A percentile compares a stretch with the other conserved stretches of the same genome.
Evolutionary conservation across 371 early-diverging fungal species (phyloP).

Genomic region (Rhizopus delemar): DNA sequence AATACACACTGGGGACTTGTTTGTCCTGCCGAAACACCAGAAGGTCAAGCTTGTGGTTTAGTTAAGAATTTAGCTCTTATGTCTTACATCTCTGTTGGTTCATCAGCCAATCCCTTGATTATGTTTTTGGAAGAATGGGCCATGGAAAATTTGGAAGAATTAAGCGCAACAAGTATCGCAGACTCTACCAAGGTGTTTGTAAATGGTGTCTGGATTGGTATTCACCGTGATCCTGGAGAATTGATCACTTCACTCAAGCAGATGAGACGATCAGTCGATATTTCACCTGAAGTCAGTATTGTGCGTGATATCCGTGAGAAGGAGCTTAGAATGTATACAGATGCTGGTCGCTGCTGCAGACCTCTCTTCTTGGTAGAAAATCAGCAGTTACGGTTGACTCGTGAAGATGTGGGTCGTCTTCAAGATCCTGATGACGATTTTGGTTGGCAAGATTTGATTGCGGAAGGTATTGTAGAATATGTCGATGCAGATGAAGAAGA

Average conservation of each 20-base stretch:
- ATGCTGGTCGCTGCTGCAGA: conserved; percentile 96
- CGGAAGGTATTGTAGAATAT: conserved; percentile 93
- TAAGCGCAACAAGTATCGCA: conserved; percentile 65
- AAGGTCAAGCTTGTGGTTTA: conserved; percentile 99
- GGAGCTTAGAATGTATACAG: conserved; percentile 94
- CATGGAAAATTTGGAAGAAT: conserved; percentile 93
- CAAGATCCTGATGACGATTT: conserved; percentile 54
- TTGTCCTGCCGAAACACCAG: conserved; percentile 99
- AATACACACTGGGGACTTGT: conserved; percentile 99
- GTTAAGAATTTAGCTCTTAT: conserved; percentile 99
- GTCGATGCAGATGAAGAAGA: conserved; percentile 99
- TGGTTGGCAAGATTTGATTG: conserved; percentile 82
- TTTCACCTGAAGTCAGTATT: conserved; percentile 92
- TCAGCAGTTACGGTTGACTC: conserved; percentile 61
- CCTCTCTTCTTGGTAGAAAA: conserved; percentile 96
- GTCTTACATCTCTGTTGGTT: conserved; percentile 97
- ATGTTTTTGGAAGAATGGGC: conserved; percentile 96
- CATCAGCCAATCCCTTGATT: conserved; percentile 76
- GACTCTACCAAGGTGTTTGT: conserved; percentile 94
- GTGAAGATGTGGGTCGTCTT: conserved; percentile 63
- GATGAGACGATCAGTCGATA: conserved; percentile 82
- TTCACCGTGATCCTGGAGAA: conserved; percentile 86
- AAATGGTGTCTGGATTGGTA: conserved; percentile 98
- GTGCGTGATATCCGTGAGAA: conserved; percentile 95
- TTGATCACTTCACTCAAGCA: conserved; percentile 79